Evolutionary conservation across 202 grass and related monocot species (phyloP).

Genomic region (Setaria italica): DNA sequence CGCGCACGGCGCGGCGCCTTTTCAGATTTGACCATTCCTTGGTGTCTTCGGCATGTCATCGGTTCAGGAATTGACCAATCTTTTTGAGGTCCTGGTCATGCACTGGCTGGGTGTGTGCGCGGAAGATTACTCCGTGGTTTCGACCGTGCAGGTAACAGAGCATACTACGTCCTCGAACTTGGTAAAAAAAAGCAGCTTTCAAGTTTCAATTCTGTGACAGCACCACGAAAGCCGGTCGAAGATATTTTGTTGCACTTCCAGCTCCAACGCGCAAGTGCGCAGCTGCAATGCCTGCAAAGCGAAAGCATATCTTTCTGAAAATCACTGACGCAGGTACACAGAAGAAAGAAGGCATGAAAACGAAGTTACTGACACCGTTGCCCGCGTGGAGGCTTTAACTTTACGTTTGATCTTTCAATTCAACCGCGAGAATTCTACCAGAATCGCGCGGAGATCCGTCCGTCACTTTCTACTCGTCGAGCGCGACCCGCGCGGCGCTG

Average conservation of each 20-base stretch:
- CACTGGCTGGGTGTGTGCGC: neutral
- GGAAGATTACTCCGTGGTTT: neutral
- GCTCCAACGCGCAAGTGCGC: neutral
- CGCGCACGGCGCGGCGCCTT: neutral
- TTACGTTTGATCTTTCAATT: neutral
- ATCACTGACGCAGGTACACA: neutral
- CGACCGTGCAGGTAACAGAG: neutral
- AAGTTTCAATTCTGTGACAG: too few relatives aligned
- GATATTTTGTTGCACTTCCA: neutral
- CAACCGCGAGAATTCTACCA: neutral
- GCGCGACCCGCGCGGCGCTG: neutral
- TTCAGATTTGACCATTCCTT: slow-evolving; percentile 34
- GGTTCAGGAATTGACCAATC: neutral
- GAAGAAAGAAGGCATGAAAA: neutral
- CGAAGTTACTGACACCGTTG: neutral
- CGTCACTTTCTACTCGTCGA: neutral
- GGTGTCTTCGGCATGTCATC: neutral
- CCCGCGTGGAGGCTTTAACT: neutral
- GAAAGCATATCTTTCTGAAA: neutral
- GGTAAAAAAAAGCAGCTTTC: neutral
- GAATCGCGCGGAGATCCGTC: neutral
- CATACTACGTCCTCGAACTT: neutral
- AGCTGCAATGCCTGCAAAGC: neutral
- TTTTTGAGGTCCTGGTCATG: neutral
- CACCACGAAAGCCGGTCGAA: neutral